Conservation (phyloP, 768 basidiomycete species). For the Sarcodon sp. region DNA sequence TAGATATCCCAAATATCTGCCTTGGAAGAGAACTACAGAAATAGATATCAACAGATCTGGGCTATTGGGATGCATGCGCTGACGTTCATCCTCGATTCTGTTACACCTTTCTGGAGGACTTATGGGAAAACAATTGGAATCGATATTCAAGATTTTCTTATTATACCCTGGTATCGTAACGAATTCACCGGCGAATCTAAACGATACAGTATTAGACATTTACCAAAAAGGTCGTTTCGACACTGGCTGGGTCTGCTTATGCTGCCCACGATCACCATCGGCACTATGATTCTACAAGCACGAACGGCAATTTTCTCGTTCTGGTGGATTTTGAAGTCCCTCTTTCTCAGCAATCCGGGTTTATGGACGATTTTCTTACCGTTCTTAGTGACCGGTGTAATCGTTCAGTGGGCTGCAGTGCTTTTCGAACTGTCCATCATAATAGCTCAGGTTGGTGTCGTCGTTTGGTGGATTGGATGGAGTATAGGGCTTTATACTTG, state of each 20-base stretch:
- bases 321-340: constrained; percentile 34
- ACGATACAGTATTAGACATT: constrained; percentile 40
- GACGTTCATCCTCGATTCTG: constrained; percentile 62
- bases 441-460: constrained; percentile 40
- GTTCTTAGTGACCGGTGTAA: constrained; percentile 47
- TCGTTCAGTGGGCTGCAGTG: constrained; percentile 59
- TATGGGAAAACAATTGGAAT: constrained; percentile 76
- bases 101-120: constrained; percentile 71
- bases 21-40: constrained; percentile 67
- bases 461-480: constrained; percentile 74
- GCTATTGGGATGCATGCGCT: constrained; percentile 70
- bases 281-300: constrained; percentile 38
- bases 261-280: constrained; percentile 35
- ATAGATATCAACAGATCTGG: constrained; percentile 74
- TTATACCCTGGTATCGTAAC: constrained; percentile 73
- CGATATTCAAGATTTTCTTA: constrained; percentile 69
- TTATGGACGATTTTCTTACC: constrained; percentile 53
- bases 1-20: constrained; percentile 62
- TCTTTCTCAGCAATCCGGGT: constrained; percentile 44
- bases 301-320: constrained; percentile 46
- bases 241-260: constrained; percentile 56
- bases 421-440: constrained; percentile 45
- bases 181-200: constrained; percentile 73
- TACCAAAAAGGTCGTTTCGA: constrained; percentile 50
- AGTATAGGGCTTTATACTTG: constrained; percentile 35